Conservation (phyloP, 2,329 filamentous ascomycete genomes). For the Cladosporium oxysporum region DNA sequence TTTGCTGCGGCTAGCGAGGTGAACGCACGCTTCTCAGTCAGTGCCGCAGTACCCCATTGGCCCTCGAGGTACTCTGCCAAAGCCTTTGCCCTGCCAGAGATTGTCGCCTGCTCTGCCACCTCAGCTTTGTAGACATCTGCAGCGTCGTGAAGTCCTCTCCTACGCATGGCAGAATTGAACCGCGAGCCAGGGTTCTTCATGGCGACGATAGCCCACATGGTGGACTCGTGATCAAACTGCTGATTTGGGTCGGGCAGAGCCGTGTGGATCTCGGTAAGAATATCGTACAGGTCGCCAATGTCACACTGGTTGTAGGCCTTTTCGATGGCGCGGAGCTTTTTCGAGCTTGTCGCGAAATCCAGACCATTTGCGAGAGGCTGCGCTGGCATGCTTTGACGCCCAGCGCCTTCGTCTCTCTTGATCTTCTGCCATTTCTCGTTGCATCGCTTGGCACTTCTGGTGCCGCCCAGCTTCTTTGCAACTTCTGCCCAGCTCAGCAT, state of each 20-base stretch:
- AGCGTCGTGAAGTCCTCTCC: slow-evolving; percentile 33
- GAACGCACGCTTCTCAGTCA: slow-evolving; percentile 6
- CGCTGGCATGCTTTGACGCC: not conserved
- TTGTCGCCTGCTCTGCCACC: not conserved
- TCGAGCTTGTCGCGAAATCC: not conserved
- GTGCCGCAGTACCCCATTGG: slow-evolving; percentile 10
- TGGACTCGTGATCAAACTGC: slow-evolving; percentile 35
- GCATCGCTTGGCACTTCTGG: slow-evolving; percentile 67
- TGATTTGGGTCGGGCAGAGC: slow-evolving; percentile 26
- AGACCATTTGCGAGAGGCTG: not conserved
- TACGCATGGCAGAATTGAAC: slow-evolving; percentile 31
- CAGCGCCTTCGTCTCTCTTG: slow-evolving; percentile 26
- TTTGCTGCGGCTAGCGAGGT: not conserved
- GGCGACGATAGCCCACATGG: slow-evolving; percentile 39
- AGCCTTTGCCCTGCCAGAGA: slow-evolving; percentile 14
- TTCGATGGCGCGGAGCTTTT: slow-evolving; percentile 25
- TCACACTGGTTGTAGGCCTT: slow-evolving; percentile 38
- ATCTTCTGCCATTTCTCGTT: slow-evolving; percentile 65
- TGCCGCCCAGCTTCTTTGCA: slow-evolving; percentile 61
- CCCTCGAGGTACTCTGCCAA: slow-evolving; percentile 27
- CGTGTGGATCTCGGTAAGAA: slow-evolving; percentile 40
- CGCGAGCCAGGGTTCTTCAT: slow-evolving; percentile 30
- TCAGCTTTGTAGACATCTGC: not conserved
- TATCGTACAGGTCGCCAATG: slow-evolving; percentile 45
- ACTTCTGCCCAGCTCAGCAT: slow-evolving; percentile 67